Evolutionary conservation across 306 rosid genomes (phyloP), one percentile per base, ranked within the genome.

Genomic region (Senna siamea): DNA sequence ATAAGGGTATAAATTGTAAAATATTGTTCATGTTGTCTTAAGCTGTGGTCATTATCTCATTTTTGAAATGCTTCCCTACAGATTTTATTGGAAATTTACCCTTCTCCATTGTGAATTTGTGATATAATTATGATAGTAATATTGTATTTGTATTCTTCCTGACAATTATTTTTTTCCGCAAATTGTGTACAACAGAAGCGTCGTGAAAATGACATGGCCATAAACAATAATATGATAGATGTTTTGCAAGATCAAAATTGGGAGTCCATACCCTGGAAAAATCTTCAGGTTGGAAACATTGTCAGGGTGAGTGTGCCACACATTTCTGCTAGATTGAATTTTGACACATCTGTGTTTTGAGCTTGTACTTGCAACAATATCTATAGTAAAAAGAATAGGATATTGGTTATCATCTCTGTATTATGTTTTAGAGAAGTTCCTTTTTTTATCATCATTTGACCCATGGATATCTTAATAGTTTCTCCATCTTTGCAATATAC

Each of bases 241-340:
- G 88, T 94, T 69, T 80, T 94, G 83, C 96, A 89, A 84, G 92
- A 89, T 81, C 95, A 87, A 66, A 85, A 82, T 80, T 94, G 97
- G 98, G 91, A 66, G 79, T 78, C 87, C 57, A 61, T 88, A 74
- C 88, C 90, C 26, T 94, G 98, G 98, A 94, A 94, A 82, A 83
- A 62, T 84, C 83, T 94, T 87, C 97, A 94, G 87, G 98, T 89
- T 80, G 98, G 98, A 68, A 97, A 94, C 84, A 84, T 94, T 67
- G 79, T 94, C 75, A 88, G 83, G 96, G 97, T 94, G 72, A 84
- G 94, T 74, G 52, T 77, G 78, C 80, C 66, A 74, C 66, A 59
- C 26, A 50, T 52, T 70, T 46, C 70, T 59, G 23, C 66, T 18
- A 15, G 44, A 7, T 59, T 32, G 7, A 37, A 37, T 37, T 37